Evolutionary conservation across 352 stramenopile species (phyloP), one percentile per base, ranked within the genome.

Genomic region (Blastocystis hominis): DNA sequence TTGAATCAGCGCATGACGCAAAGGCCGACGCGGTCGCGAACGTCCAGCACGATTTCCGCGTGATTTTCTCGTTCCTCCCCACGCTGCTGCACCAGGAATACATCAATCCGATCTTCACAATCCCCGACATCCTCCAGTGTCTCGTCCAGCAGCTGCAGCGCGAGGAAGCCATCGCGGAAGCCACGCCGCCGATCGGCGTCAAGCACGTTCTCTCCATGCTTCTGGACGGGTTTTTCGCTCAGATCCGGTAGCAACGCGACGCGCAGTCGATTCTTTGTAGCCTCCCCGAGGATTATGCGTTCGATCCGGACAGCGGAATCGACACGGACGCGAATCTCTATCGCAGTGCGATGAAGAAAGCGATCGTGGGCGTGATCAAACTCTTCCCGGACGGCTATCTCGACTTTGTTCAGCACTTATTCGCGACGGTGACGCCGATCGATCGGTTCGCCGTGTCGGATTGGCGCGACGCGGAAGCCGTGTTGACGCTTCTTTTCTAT

Each of bases 281-380:
- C 50, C 13, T 84, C 30, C 72, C 72, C 24, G 72, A 84, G 30
- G 72, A 84, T 24, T 84, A 84, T 34, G 34, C 44, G 0, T 84
- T 84, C 44, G 72, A 84, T 46, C 30, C 50, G 2, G 72, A 84
- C 1, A 84, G 72, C 72, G 72, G 72, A 3, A 84, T 84, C 17
- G 72, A 84, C 50, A 53, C 72, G 1, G 72, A 84, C 36, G 36
- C 55, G 24, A 53, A 84, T 53, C 59, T 66, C 2, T 84, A 84
- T 34, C 54, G 72, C 20, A 47, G 15, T 7, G 38, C 44, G 59
- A 46, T 84, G 15, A 84, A 84, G 56, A 66, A 68, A 20, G 72
- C 62, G 36, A 20, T 66, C 15, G 55, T 84, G 3, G 10, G 44
- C 24, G 13, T 84, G 20, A 66, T 84, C 15, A 47, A 53, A 13